A percentile compares a stretch with the other conserved stretches of the same genome.
phyloP scores from a whole-genome alignment of 1,139 yeast species.

The Martiniozyma asiatica region DNA sequence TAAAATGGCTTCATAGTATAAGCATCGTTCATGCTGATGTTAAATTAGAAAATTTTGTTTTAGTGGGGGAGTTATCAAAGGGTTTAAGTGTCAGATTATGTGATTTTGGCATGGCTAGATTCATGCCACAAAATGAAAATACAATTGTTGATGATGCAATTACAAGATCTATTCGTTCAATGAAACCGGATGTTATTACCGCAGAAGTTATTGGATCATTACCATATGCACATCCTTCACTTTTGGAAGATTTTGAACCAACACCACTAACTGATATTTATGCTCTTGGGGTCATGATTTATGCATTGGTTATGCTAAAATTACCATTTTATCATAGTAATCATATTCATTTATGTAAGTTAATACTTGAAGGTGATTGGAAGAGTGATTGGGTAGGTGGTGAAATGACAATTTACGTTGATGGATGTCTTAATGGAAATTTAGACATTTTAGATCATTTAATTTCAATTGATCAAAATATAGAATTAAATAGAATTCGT shows the following conservation, averaged over 20 bases:
- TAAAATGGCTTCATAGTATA: slow-evolving; percentile 58
- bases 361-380: slow-evolving; percentile 59
- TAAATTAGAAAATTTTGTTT: slow-evolving; percentile 73
- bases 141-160: not conserved
- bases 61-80: slow-evolving; percentile 34
- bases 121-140: not conserved
- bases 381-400: too few relatives aligned
- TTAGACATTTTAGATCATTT: not conserved
- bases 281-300: slow-evolving; percentile 78
- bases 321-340: slow-evolving; percentile 76
- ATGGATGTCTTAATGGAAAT: too few relatives aligned
- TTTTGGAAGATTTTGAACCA: slow-evolving; percentile 51
- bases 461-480: too few relatives aligned
- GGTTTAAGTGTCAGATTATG: too few relatives aligned
- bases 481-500: too few relatives aligned
- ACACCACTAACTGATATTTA: slow-evolving; percentile 71
- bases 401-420: too few relatives aligned
- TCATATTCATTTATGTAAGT: slow-evolving; percentile 65
- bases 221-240: slow-evolving; percentile 88
- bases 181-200: slow-evolving; percentile 41
- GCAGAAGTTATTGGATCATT: slow-evolving; percentile 67
- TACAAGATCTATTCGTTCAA: slow-evolving; percentile 5
- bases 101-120: slow-evolving; percentile 72
- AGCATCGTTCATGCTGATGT: slow-evolving; percentile 83
- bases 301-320: slow-evolving; percentile 60